phyloP scores from a whole-genome alignment of 2,329 filamentous ascomycete species.

The Apiospora kogelbergensis region DNA sequence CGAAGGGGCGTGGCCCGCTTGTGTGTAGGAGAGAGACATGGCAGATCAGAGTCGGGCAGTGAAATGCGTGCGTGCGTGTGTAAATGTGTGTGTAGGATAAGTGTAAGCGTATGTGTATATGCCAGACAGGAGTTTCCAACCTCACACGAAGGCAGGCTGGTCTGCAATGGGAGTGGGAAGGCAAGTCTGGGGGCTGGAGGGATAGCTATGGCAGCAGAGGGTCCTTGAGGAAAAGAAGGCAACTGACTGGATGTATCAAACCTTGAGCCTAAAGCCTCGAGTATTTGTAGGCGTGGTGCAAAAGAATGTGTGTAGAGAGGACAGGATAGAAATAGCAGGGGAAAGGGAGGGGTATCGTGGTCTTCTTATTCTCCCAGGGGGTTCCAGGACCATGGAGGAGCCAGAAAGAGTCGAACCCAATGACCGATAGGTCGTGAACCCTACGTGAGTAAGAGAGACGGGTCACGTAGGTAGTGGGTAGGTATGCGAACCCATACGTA shows the following conservation, averaged over 20 bases:
- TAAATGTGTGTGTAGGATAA: background rate
- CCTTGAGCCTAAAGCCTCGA: slow-evolving; percentile 13
- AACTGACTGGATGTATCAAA: slow-evolving; percentile 12
- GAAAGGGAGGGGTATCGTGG: background rate
- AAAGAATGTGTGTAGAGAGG: background rate
- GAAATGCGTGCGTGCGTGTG: background rate
- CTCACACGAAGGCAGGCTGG: background rate
- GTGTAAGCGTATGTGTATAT: background rate
- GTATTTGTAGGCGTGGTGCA: background rate
- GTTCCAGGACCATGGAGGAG: background rate
- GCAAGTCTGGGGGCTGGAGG: background rate
- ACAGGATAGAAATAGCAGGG: background rate
- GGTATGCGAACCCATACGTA: background rate
- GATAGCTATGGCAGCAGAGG: background rate
- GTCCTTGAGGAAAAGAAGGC: background rate
- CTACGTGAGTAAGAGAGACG: background rate
- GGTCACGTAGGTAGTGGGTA: background rate
- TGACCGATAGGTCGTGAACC: background rate
- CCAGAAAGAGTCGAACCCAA: background rate
- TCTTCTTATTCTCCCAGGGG: background rate
- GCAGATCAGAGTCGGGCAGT: background rate
- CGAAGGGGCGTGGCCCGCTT: slow-evolving; percentile 22
- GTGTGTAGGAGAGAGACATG: slow-evolving; percentile 28
- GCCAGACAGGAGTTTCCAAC: background rate
- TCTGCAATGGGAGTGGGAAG: background rate